These are phyloP conservation scores for Prunus persica DNA, from an alignment of 306 rosid genomes.

Conservation along the genomic window DNA sequence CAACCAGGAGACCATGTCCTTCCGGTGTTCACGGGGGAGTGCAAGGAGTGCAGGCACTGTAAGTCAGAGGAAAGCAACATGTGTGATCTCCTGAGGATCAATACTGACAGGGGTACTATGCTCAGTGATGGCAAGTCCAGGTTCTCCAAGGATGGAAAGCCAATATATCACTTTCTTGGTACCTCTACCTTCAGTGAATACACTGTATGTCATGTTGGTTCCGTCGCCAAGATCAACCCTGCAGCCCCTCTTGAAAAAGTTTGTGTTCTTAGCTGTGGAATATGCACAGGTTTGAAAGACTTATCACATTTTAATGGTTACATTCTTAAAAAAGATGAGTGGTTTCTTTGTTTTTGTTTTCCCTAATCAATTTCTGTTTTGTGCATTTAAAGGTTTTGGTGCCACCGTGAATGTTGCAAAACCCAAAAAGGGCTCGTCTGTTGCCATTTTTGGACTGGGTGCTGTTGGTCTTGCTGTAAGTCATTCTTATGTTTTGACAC, in stretches of 20 bases:
- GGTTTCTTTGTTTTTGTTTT: not conserved
- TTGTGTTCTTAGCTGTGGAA: constrained; percentile 86
- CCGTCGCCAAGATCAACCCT: constrained; percentile 79
- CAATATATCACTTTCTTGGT: constrained; percentile 75
- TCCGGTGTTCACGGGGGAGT: constrained; percentile 89
- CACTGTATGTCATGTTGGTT: constrained; percentile 76
- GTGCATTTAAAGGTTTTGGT: constrained; percentile 59
- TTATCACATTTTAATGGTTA: not conserved
- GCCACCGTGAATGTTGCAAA: constrained; percentile 89
- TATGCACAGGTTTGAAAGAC: constrained; percentile 64
- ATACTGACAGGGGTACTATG: constrained; percentile 83
- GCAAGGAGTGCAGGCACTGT: constrained; percentile 81
- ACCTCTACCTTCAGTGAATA: constrained; percentile 90
- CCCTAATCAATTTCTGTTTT: not conserved
- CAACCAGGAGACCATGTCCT: constrained; percentile 86
- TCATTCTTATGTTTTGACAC: not conserved
- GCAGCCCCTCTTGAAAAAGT: constrained; percentile 92
- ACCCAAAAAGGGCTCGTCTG: constrained; percentile 73
- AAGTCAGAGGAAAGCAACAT: constrained; percentile 89
- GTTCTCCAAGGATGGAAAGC: constrained; percentile 72
- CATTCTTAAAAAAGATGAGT: not conserved
- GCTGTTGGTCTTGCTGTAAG: constrained; percentile 96
- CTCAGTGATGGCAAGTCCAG: constrained; percentile 54
- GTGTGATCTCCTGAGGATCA: constrained; percentile 88
- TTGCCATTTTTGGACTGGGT: constrained; percentile 85